These are phyloP conservation scores for Boletales sp. DNA, from an alignment of 768 basidiomycete species.

Conservation along the genomic window DNA sequence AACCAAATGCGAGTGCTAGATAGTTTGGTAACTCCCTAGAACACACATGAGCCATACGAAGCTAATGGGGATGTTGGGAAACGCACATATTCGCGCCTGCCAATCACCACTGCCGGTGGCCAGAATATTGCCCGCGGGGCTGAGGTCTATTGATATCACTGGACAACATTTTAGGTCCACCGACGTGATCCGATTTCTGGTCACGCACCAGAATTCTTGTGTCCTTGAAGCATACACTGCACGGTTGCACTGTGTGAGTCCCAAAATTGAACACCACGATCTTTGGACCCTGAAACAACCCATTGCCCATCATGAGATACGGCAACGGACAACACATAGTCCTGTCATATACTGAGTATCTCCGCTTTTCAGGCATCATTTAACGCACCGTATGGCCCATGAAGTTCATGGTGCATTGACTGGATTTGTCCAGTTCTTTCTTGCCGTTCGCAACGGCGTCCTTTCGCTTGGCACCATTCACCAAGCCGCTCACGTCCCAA, in stretches of 20 bases:
- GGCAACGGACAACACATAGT: conserved; percentile 70
- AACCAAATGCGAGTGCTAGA: conserved; percentile 14
- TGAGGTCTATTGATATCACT: conserved; percentile 74
- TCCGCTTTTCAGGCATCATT: neutral
- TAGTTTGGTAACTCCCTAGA: conserved; percentile 30
- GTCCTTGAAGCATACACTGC: conserved; percentile 88
- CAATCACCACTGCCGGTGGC: conserved; percentile 73
- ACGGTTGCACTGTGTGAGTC: conserved; percentile 74
- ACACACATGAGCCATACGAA: conserved; percentile 3
- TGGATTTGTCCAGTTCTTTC: conserved; percentile 48
- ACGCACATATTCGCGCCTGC: conserved; percentile 66
- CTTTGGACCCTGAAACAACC: conserved; percentile 95
- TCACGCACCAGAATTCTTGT: conserved; percentile 60
- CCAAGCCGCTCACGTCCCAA: conserved; percentile 62
- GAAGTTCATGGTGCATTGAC: conserved; percentile 76
- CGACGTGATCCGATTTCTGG: neutral
- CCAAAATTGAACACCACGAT: conserved; percentile 95
- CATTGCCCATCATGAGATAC: conserved; percentile 91
- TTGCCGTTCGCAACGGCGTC: conserved; percentile 39
- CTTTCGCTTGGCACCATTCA: conserved; percentile 31
- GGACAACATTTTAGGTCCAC: conserved; percentile 9
- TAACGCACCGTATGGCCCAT: conserved; percentile 77
- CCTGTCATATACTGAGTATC: conserved; percentile 33
- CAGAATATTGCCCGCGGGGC: conserved; percentile 54
- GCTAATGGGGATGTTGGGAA: neutral